These are phyloP conservation scores for Spergularia azorica DNA, from an alignment of 179 eudicot genomes.

Conservation along the genomic window DNA sequence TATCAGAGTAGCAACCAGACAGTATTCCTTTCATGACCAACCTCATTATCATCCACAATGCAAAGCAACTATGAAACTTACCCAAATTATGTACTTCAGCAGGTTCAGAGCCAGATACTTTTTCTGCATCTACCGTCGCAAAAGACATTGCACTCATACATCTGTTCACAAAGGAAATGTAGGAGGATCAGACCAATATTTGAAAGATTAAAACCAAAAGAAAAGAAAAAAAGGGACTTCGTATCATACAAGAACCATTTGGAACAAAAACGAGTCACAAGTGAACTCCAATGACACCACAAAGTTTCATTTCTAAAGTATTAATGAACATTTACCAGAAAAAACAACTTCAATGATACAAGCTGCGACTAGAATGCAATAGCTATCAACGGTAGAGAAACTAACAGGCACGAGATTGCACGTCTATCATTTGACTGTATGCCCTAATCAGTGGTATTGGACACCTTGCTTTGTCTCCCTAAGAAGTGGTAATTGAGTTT, in stretches of 20 bases:
- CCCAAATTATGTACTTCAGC: slow-evolving; percentile 93
- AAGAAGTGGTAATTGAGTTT: too few species aligned
- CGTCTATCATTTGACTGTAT: background rate
- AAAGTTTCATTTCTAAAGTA: background rate
- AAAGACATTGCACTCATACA: slow-evolving; percentile 57
- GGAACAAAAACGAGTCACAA: background rate
- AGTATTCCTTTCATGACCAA: background rate
- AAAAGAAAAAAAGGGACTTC: background rate
- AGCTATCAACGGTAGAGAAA: background rate
- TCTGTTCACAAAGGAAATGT: slow-evolving; percentile 24
- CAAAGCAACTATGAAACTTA: slow-evolving; percentile 31
- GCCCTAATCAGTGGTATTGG: background rate
- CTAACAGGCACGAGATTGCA: background rate
- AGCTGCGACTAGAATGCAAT: background rate
- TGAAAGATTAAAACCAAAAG: background rate
- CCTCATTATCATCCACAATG: background rate
- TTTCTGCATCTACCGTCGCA: slow-evolving; percentile 77
- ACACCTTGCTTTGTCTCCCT: background rate
- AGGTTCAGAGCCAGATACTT: slow-evolving; percentile 77
- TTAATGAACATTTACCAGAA: background rate
- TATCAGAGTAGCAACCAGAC: background rate
- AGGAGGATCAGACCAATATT: background rate
- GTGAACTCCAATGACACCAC: background rate
- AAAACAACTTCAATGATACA: background rate
- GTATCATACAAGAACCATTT: background rate